Base-by-base conservation (phyloP, 2,329 filamentous ascomycete genomes). In the Didymella glomerata region DNA sequence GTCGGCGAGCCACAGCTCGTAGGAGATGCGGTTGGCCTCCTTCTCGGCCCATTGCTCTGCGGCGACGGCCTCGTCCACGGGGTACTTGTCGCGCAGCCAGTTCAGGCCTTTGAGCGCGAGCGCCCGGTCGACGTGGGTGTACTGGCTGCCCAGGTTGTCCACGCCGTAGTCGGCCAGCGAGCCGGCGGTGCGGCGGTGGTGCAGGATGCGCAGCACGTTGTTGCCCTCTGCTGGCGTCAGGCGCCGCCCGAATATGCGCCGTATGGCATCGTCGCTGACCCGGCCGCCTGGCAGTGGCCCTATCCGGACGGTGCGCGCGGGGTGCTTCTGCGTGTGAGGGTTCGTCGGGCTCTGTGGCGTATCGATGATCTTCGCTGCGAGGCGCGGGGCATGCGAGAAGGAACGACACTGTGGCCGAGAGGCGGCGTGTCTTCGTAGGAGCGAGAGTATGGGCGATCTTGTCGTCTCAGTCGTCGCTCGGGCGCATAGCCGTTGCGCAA, bases 81-180 rank as follows among this genome's bases (percentile, higher is more conserved):
- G 77, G 49, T 70, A 75, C 13, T 57, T 55, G 6, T 74, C 61
- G 14, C 77, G 73, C 46, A 79, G 64, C 70, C 74, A 78, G 25
- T 71, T 66, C 24, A 79, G 58, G 5, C 68, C 77, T 28, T 72
- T 73, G 18, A 72, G 52, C 1, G 73, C 73, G 3, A 68, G 61
- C 0, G 67, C 66, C 2, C 67, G 64, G 42, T 59, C 71, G n/a
- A 76, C 65, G 42, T 71, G 65, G 10, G 64, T 61, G 46, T 69
- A 73, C 46, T 71, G 67, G 11, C 59, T 61, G 27, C 72, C 73
- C 14, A 75, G 64, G 42, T 73, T 71, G 57, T 73, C 71, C 8
- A 79, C 71, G 53, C 77, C 77, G 42, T 77, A 74, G 58, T 79
- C 77, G 61, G 72, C 75, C 8, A 79, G 68, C 8, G 74, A 76